phyloP scores from a whole-genome alignment of 2,329 filamentous ascomycete genomes.

The Neopestalotiopsis clavispora region DNA sequence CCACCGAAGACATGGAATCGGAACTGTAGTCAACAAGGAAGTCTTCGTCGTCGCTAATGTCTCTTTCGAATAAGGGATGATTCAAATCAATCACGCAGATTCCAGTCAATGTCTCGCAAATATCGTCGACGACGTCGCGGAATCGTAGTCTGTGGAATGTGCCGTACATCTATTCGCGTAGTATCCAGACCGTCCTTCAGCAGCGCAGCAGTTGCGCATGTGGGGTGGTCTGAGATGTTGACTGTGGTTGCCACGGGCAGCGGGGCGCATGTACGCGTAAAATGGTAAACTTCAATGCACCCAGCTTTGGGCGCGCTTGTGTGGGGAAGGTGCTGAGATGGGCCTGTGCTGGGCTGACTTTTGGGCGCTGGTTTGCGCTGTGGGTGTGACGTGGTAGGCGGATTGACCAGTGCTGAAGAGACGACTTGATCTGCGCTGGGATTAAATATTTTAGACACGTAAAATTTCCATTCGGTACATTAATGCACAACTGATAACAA shows the following conservation, averaged over 20 bases:
- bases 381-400: not conserved
- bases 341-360: not conserved
- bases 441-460: not conserved
- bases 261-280: not conserved
- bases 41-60: not conserved
- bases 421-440: not conserved
- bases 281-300: not conserved
- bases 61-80: not conserved
- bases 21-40: conserved; percentile 26
- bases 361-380: not conserved
- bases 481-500: too few species aligned
- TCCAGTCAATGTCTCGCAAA: conserved; percentile 17
- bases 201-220: not conserved
- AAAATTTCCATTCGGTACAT: too few species aligned
- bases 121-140: conserved; percentile 28
- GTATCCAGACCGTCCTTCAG: not conserved
- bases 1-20: not conserved
- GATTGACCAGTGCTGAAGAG: not conserved
- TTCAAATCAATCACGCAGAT: conserved; percentile 4
- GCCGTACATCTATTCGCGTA: conserved; percentile 24
- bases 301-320: not conserved
- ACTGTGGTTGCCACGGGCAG: conserved; percentile 5
- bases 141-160: conserved; percentile 30
- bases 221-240: not conserved
- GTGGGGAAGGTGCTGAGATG: conserved; percentile 1